Conservation (phyloP, 768 basidiomycete species). For the Porphyrellus cyaneotinctus region DNA sequence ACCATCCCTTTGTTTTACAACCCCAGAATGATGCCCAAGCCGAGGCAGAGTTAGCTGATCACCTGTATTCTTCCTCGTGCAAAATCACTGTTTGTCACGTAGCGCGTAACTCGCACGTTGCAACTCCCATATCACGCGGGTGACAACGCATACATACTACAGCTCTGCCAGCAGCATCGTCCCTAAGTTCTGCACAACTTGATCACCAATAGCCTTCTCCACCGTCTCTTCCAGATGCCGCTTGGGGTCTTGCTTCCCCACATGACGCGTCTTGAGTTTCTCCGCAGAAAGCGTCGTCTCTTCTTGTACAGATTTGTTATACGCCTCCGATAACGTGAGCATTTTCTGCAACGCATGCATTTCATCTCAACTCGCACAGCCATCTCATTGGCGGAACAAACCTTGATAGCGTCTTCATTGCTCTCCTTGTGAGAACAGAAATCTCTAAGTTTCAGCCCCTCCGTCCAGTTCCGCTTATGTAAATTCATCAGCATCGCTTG, state of each 20-base stretch:
- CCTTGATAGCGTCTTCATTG: conserved; percentile 95
- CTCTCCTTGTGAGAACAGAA: conserved; percentile 83
- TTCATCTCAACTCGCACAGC: conserved; percentile 17
- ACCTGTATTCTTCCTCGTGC: not conserved
- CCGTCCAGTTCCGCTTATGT: conserved; percentile 99
- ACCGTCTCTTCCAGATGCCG: conserved; percentile 96
- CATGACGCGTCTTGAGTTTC: conserved; percentile 94
- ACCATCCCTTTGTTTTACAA: conserved; percentile 54
- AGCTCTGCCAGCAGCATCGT: conserved; percentile 94
- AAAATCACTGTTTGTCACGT: conserved; percentile 1
- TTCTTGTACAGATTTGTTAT: conserved; percentile 98
- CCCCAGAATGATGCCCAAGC: conserved; percentile 24
- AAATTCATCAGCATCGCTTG: conserved; percentile 99
- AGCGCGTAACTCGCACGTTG: not conserved
- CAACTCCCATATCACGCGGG: conserved; percentile 1
- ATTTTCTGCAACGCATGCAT: conserved; percentile 46
- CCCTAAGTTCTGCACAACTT: conserved; percentile 92
- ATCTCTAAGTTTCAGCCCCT: conserved; percentile 88
- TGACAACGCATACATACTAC: conserved; percentile 33
- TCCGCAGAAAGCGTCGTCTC: conserved; percentile 92
- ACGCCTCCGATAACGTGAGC: conserved; percentile 87
- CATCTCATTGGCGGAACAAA: conserved; percentile 35
- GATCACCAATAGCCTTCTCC: conserved; percentile 96
- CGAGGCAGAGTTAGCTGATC: conserved; percentile 6
- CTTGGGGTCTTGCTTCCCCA: conserved; percentile 97